phyloP scores from a whole-genome alignment of 345 rosid species.

The Acer saccharum region DNA sequence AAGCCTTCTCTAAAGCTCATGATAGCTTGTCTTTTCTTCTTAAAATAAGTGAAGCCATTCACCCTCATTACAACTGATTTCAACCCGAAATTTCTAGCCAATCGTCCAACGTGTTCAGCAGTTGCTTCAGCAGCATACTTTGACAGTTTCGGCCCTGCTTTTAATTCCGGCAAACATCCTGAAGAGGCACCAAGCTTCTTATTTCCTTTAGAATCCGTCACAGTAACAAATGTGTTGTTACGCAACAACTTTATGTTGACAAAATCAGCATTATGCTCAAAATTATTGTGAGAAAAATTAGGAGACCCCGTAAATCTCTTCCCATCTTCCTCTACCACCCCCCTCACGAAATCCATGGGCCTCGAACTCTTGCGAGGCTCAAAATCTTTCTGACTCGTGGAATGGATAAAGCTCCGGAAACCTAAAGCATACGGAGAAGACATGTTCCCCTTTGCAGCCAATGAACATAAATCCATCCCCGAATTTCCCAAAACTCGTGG shows the following conservation, averaged over 20 bases:
- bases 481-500: slow-evolving; percentile 17
- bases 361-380: slow-evolving; percentile 25
- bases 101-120: slow-evolving; percentile 78
- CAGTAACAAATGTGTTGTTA: slow-evolving; percentile 77
- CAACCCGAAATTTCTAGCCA: slow-evolving; percentile 64
- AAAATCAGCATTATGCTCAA: slow-evolving; percentile 61
- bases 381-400: slow-evolving; percentile 33
- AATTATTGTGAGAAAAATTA: slow-evolving; percentile 25
- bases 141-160: slow-evolving; percentile 63
- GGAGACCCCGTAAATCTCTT: slow-evolving; percentile 16
- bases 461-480: slow-evolving; percentile 16
- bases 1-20: slow-evolving; percentile 79
- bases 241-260: slow-evolving; percentile 70
- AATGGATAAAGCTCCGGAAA: slow-evolving; percentile 35
- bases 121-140: slow-evolving; percentile 87
- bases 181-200: slow-evolving; percentile 59
- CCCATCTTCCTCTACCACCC: slow-evolving; percentile 45
- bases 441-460: slow-evolving; percentile 19
- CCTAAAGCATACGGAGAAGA: slow-evolving; percentile 28
- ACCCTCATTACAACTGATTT: slow-evolving; percentile 84
- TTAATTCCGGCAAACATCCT: slow-evolving; percentile 55
- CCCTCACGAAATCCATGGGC: slow-evolving; percentile 54
- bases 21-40: slow-evolving; percentile 81
- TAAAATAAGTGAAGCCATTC: slow-evolving; percentile 76
- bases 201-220: slow-evolving; percentile 82